Percentiles rank a stretch among this genome's conserved stretches.
These are phyloP conservation scores for Stephania japonica DNA, from an alignment of 164 flowering plant genomes.

Conservation along the genomic window DNA sequence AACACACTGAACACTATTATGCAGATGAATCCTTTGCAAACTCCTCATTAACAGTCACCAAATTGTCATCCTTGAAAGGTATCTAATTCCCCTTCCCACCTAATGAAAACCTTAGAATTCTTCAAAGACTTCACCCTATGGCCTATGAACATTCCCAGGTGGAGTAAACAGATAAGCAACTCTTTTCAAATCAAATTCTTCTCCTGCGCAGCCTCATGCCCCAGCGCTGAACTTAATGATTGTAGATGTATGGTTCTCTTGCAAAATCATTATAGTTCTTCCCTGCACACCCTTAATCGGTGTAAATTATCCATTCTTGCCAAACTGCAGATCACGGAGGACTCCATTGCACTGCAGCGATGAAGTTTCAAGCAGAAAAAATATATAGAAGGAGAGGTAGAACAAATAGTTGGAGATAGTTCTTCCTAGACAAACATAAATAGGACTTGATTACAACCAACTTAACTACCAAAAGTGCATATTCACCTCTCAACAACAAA, in stretches of 20 bases:
- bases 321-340: conserved; percentile 53
- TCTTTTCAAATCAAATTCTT: conserved; percentile 46
- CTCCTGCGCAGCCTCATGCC: conserved; percentile 95
- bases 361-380: too few species aligned
- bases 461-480: too few species aligned
- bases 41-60: conserved; percentile 50
- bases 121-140: conserved; percentile 78
- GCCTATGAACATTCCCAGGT: conserved; percentile 73
- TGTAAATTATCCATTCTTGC: conserved; percentile 43
- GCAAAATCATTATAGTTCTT: conserved; percentile 75
- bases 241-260: conserved; percentile 85
- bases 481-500: too few species aligned
- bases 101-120: conserved; percentile 85
- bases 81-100: conserved; percentile 95
- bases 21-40: conserved; percentile 43
- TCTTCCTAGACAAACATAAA: too few species aligned
- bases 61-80: conserved; percentile 79
- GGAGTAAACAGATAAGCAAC: conserved; percentile 86
- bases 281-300: conserved; percentile 77
- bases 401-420: too few species aligned
- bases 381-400: too few species aligned
- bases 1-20: too few species aligned
- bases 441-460: too few species aligned
- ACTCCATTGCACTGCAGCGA: not conserved
- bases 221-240: conserved; percentile 72